phyloP scores from a whole-genome alignment of 2,329 filamentous ascomycete genomes.

The Pseudogymnoascus sp. region DNA sequence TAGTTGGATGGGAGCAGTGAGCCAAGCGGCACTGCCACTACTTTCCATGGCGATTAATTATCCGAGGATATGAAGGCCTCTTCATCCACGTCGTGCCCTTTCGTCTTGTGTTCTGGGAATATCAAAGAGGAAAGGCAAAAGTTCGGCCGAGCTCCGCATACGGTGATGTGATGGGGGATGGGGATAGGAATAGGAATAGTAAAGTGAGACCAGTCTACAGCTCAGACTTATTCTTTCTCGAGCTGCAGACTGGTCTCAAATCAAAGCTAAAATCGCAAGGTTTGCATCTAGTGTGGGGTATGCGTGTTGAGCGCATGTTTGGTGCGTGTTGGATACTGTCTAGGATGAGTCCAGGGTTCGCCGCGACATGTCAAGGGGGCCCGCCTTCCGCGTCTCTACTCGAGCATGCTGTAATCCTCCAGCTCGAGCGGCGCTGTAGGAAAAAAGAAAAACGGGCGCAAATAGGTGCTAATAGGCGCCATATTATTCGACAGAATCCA shows the following conservation, averaged over 20 bases:
- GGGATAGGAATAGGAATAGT: not conserved
- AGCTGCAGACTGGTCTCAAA: not conserved
- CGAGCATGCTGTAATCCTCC: not conserved
- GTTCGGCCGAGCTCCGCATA: not conserved
- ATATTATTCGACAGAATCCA: not conserved
- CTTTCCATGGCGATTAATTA: slow-evolving; percentile 17
- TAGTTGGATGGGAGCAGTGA: slow-evolving; percentile 35
- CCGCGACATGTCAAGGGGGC: too few species aligned
- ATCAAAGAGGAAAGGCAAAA: not conserved
- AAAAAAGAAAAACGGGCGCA: not conserved
- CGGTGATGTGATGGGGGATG: not conserved
- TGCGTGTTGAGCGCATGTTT: not conserved
- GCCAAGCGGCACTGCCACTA: slow-evolving; percentile 26
- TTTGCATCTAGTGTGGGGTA: not conserved
- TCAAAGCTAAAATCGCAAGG: not conserved
- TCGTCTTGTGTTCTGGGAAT: not conserved
- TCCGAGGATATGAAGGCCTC: slow-evolving; percentile 35
- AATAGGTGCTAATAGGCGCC: not conserved
- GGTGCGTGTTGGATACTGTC: not conserved
- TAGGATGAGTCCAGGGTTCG: not conserved
- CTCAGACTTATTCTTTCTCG: not conserved
- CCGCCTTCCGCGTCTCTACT: too few species aligned
- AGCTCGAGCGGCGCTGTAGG: not conserved
- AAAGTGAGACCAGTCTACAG: not conserved
- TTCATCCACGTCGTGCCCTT: not conserved